A percentile compares a stretch with the other conserved stretches of the same genome.
phyloP scores from a whole-genome alignment of 2,329 filamentous ascomycete genomes.

The Stemphylium lycopersici region DNA sequence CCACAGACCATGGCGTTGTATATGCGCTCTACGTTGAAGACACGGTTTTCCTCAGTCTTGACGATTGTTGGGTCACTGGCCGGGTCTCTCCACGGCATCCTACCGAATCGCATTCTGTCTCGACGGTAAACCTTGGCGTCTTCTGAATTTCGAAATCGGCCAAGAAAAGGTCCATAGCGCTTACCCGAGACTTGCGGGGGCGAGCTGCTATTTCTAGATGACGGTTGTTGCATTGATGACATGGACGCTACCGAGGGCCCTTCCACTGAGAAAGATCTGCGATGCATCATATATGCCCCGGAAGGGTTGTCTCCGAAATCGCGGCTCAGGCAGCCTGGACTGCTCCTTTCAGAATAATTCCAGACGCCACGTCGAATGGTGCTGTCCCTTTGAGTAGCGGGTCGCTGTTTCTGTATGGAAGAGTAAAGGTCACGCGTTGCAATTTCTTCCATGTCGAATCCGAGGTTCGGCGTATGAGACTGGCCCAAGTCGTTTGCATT shows the following conservation, averaged over 20 bases:
- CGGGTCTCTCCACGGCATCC: slow-evolving; percentile 34
- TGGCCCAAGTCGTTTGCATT: slow-evolving; percentile 27
- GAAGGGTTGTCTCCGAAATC: slow-evolving; percentile 1
- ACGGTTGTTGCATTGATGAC: slow-evolving; percentile 1
- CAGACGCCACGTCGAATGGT: slow-evolving; percentile 16
- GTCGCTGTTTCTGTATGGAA: slow-evolving; percentile 2
- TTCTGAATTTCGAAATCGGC: slow-evolving; percentile 25
- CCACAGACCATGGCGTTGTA: slow-evolving; percentile 43
- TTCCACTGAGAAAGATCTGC: slow-evolving; percentile 6
- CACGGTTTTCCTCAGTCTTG: slow-evolving; percentile 25
- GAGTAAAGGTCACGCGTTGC: slow-evolving; percentile 5
- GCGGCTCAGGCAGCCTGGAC: slow-evolving; percentile 1
- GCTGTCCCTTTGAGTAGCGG: slow-evolving; percentile 10
- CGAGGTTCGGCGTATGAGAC: slow-evolving; percentile 6
- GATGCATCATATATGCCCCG: slow-evolving; percentile 17
- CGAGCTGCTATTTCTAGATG: slow-evolving; percentile 4
- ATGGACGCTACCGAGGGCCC: slow-evolving; percentile 10
- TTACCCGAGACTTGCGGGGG: slow-evolving; percentile 10
- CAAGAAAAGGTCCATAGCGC: slow-evolving; percentile 29
- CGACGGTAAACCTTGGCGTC: slow-evolving; percentile 35
- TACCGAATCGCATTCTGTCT: slow-evolving; percentile 30
- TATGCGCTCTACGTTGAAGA: slow-evolving; percentile 32
- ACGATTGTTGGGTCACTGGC: slow-evolving; percentile 30
- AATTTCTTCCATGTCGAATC: slow-evolving; percentile 11
- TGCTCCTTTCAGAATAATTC: slow-evolving; percentile 19